Conservation (phyloP, 768 basidiomycete species). For the Termitomyces sp. region DNA sequence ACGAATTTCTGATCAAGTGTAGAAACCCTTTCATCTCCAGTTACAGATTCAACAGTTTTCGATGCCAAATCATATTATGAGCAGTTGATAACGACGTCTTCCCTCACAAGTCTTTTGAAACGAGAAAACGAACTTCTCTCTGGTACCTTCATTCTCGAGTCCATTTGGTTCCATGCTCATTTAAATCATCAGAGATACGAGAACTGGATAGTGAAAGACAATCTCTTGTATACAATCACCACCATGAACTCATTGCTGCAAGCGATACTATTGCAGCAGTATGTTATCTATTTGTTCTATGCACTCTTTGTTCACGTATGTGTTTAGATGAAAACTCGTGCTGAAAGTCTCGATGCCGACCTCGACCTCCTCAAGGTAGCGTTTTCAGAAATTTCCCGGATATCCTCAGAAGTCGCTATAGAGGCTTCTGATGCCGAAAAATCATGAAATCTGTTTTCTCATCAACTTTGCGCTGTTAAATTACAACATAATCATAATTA, state of each 20-base stretch:
- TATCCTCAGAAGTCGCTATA: constrained; percentile 60
- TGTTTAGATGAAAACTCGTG: constrained; percentile 77
- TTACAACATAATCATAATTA: constrained; percentile 1
- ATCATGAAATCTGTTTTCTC: neutral
- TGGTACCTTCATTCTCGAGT: constrained; percentile 32
- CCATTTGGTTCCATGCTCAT: neutral
- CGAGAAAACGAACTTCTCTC: constrained; percentile 77
- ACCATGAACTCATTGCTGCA: constrained; percentile 91
- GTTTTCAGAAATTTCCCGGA: constrained; percentile 82
- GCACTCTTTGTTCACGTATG: neutral
- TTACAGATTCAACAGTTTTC: constrained; percentile 71
- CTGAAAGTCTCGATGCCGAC: constrained; percentile 80
- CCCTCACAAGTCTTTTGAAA: constrained; percentile 67
- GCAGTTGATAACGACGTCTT: constrained; percentile 77
- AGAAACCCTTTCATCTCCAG: neutral
- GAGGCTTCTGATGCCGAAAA: constrained; percentile 25
- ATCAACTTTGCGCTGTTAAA: neutral
- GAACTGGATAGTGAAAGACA: constrained; percentile 86
- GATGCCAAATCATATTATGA: constrained; percentile 84
- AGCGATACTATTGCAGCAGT: constrained; percentile 88
- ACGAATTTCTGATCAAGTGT: neutral
- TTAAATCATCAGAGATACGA: constrained; percentile 61
- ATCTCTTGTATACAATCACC: constrained; percentile 90
- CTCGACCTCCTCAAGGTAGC: constrained; percentile 75
- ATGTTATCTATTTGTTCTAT: constrained; percentile 16